phyloP scores from a whole-genome alignment of 345 rosid genomes.

The Heritiera littoralis region DNA sequence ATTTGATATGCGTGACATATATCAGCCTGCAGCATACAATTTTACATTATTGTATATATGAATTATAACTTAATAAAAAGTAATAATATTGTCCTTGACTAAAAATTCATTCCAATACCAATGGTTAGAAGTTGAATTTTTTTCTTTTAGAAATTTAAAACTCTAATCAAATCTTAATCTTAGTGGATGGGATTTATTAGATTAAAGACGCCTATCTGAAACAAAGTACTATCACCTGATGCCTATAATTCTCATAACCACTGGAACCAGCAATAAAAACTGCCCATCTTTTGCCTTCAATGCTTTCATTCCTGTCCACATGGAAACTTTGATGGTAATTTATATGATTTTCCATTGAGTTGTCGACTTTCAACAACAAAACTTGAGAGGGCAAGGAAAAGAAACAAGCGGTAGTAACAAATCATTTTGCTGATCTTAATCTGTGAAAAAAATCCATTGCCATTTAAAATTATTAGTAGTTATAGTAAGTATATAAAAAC shows the following conservation, averaged over 20 bases:
- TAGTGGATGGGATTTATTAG: too few relatives aligned
- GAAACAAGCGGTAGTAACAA: not conserved
- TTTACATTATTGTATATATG: too few relatives aligned
- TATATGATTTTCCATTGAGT: not conserved
- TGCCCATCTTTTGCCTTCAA: conserved; percentile 59
- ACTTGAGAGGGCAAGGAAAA: not conserved
- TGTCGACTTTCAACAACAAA: conserved; percentile 6
- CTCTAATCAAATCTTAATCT: too few relatives aligned
- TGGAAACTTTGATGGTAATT: not conserved
- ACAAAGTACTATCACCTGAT: conserved; percentile 48
- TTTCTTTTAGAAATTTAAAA: too few relatives aligned
- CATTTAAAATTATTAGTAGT: too few relatives aligned
- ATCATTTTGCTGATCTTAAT: not conserved
- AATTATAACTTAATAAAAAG: too few relatives aligned
- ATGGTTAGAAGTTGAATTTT: too few relatives aligned
- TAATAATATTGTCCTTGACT: not conserved
- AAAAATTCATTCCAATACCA: too few relatives aligned
- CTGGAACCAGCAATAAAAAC: conserved; percentile 71
- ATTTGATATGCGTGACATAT: conserved; percentile 93
- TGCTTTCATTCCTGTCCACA: not conserved
- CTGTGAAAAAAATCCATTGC: not conserved
- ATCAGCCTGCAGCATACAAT: conserved; percentile 56
- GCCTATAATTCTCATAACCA: conserved; percentile 55
- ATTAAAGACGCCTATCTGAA: too few relatives aligned
- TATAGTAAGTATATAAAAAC: too few relatives aligned